Evolutionary conservation across 139 green algal species (phyloP).

Genomic region (Haematococcus sp.): DNA sequence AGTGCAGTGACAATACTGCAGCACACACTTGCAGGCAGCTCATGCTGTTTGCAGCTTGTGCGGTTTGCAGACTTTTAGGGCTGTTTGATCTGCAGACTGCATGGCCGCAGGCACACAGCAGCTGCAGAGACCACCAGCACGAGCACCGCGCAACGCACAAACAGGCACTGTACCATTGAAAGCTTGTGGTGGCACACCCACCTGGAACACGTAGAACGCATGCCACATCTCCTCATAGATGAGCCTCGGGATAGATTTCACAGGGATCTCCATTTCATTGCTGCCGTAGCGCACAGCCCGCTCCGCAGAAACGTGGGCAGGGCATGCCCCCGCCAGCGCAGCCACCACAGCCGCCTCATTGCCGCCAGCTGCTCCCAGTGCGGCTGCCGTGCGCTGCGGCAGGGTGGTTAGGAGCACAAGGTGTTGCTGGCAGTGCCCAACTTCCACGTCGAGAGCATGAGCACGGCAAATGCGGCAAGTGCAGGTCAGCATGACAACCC

Average conservation of each 20-base stretch:
- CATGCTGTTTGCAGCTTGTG: too few relatives aligned
- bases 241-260: conserved; percentile 36
- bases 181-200: not conserved
- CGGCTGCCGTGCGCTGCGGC: conserved; percentile 16
- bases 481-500: too few relatives aligned
- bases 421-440: too few relatives aligned
- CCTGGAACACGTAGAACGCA: conserved; percentile 21
- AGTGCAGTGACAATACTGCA: too few relatives aligned
- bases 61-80: not conserved
- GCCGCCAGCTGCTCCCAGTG: conserved; percentile 1
- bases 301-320: conserved; percentile 10
- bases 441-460: too few relatives aligned
- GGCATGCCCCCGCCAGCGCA: not conserved
- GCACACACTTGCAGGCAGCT: too few relatives aligned
- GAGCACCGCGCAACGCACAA: too few relatives aligned
- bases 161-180: too few relatives aligned
- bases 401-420: conserved; percentile 27
- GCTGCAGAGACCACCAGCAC: too few relatives aligned
- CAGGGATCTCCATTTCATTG: conserved; percentile 55
- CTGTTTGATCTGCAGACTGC: too few relatives aligned
- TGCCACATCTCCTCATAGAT: conserved; percentile 58
- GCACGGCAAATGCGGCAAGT: too few relatives aligned
- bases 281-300: conserved; percentile 41
- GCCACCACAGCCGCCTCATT: not conserved
- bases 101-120: too few relatives aligned